Evolutionary conservation across 345 rosid species (phyloP), one percentile per base, ranked within the genome.

Genomic region (Litchi chinensis): DNA sequence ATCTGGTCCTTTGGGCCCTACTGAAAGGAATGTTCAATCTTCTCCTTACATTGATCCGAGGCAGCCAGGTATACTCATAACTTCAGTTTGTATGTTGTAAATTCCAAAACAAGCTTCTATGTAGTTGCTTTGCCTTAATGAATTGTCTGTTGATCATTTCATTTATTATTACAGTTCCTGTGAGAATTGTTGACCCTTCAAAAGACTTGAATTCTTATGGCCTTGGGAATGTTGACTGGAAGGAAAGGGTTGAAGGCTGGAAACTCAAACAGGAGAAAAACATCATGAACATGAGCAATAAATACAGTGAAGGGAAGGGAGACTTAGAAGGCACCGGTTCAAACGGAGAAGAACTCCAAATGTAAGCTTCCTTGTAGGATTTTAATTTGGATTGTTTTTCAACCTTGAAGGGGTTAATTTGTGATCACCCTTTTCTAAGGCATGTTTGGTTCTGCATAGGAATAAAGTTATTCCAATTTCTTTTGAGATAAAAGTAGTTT

Each of bases 231-330:
- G 92, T 97, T 77, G 98, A 97, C 88, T 97, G 99, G 99, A 97
- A 97, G 88, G 99, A 94, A 84, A 92, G 98, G 81, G 95, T 97
- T 77, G 98, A 97, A 83, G 95, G 98, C 73, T 97, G 99, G 98
- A 97, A 97, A 84, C 95, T 93, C 82, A 97, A 93, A 76, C 99
- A 97, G 90, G 99, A 97, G 77, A 97, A 94, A 85, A 92, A 84
- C 79, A 87, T 88, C 88, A 80, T 86, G 89, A 97, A 91, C 28
- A 80, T 88, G 90, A 88, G 82, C 73, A 86, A 81, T 86, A 89
- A 93, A 84, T 88, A 85, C 77, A 44, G 85, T 77, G 99, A 93
- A 86, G 97, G 94, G 78, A 97, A 94, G 86, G 98, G 98, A 57
- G 98, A 97, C 79, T 87, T 89, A 57, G 99, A 97, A 88, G 97